Base-by-base conservation (phyloP, 2,329 filamentous ascomycete genomes). In the Coniella vitis region DNA sequence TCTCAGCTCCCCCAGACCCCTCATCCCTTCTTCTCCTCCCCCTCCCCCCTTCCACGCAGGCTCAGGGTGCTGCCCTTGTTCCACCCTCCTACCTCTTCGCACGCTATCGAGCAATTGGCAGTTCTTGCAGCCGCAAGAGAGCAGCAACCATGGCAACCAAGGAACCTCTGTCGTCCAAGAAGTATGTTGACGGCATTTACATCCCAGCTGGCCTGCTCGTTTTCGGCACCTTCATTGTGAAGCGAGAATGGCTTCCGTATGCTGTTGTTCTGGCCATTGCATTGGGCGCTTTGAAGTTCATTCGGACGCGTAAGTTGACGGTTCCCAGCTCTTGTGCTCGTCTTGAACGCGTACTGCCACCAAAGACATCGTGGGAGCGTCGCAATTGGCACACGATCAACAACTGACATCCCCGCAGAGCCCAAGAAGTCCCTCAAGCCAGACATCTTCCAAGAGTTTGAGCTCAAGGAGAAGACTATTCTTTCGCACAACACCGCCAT, bases 401-500 rank as follows among this genome's bases (percentile, higher is more conserved):
- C 14, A 3, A 29, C n/a, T 40, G 25, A 22, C 66, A 7, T 25
- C 29, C 16, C 13, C 5, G n/a, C 40, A 90, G 88, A 83, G 65
- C 76, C 83, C 55, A 82, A 84, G 67, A 90, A 87, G 69, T 84
- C 93, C 56, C 80, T 98, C 59, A 91, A 91, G 72, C 89, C 90
- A 29, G 82, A 84, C 58, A 76, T 78, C 44, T 96, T 95, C 79
- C 90, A 96, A 67, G 81, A 95, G 51, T 96, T 96, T 65, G 84
- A 88, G 66, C 84, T 98, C 60, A 84, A 86, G 69, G 88, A 97
- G 70, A 97, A 96, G 81, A 97, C 85, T 13, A 79, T 94, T 57
- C 84, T 97, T 62, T 95, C 91, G 29, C 93, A 97, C 81, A 98
- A 98, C 76, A 91, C 95, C 53, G 90, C 91, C 69, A 95, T 98